Evolutionary conservation across 148 eudicot genomes (phyloP), one percentile per base, ranked within the genome.

Genomic region (Camellia sinensis): DNA sequence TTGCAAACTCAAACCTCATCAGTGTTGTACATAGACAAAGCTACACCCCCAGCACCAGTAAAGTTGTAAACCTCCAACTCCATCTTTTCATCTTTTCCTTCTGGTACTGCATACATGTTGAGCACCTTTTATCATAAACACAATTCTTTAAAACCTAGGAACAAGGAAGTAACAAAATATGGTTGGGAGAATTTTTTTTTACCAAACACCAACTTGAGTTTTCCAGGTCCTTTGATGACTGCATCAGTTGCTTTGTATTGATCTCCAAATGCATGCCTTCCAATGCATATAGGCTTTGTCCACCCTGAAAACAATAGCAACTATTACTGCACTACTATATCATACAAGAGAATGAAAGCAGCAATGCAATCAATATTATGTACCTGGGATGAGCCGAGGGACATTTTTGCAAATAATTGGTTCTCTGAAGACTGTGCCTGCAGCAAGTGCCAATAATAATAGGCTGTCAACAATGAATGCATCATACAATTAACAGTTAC

Each of bases 231-330:
- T 83, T 87, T 80, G 80, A 92, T 86, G 74, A 92, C 95, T 73
- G 84, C 29, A 79, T 92, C 95, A 78, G 95, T 90, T 73, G 95
- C 95, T 87, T 74, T 84, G 77, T 92, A 92, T 71, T 92, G 95
- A 83, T 92, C 93, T 14, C 95, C 95, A 82, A 90, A 92, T 59
- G 95, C 95, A 83, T 92, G 95, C 71, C 95, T 92, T 71, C 95
- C 95, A 66, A 92, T 92, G 82, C 93, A 92, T 74, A 92, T 90
- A 59, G 95, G 93, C 89, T 87, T 89, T 50, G 87, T 90, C 95
- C 95, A 92, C 29, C 87, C 89, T 87, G 77, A 78, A 18, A 75
- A 29, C 56, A 69, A 13, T 13, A 43, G 22, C 66, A 63, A 45
- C 19, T 59, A 56, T 3, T 73, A 22, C 17, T 68, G 19, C 60